phyloP scores from a whole-genome alignment of 1,284 basidiomycete species.

The Sanguinoderma infundibulare region DNA sequence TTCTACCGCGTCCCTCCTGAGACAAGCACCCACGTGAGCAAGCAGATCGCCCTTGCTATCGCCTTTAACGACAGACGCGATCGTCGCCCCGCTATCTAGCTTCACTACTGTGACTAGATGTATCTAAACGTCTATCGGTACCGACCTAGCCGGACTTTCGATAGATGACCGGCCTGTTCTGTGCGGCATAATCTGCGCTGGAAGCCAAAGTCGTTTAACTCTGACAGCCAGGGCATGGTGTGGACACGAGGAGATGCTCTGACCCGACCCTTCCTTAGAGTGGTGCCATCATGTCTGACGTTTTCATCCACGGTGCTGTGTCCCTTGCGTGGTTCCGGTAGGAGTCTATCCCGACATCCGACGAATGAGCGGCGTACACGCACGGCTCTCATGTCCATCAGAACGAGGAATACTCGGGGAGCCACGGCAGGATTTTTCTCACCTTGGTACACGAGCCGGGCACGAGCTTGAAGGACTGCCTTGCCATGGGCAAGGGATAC shows the following conservation, averaged over 20 bases:
- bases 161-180: background rate
- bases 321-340: background rate
- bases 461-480: no score
- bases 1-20: constrained; percentile 3
- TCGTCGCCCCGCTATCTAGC: constrained; percentile 1
- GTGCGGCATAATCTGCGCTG: background rate
- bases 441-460: background rate
- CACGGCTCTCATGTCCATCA: no score
- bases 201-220: background rate
- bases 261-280: background rate
- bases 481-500: no score
- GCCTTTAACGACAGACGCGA: background rate
- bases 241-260: background rate
- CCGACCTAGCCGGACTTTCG: background rate
- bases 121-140: background rate
- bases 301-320: background rate
- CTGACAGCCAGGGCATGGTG: background rate
- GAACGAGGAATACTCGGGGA: constrained; percentile 3
- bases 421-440: background rate
- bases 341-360: background rate
- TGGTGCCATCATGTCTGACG: background rate
- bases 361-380: no score
- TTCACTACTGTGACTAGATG: background rate
- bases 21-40: background rate
- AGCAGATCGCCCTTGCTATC: background rate